Evolutionary conservation across 2,329 filamentous ascomycete species (phyloP), one percentile per base, ranked within the genome.

Genomic region (Pleoardoris graminearum): DNA sequence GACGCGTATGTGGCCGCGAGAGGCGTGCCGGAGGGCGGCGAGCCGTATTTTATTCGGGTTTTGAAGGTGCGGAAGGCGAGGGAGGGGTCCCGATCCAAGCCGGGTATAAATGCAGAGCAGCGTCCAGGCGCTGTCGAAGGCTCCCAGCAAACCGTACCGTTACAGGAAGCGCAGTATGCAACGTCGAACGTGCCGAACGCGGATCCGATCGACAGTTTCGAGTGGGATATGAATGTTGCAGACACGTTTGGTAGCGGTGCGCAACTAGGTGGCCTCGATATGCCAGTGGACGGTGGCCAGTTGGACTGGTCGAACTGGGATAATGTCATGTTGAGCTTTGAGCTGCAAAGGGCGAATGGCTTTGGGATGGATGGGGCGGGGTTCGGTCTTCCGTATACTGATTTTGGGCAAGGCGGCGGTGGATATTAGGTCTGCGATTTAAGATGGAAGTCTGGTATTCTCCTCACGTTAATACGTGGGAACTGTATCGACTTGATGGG

Each of bases 291-390:
- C 22, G 51, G 60, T 2, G 63, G 61, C 7, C 60, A 64, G 41
- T 60, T 71, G 56, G 55, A 66, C 22, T 71, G 67, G 68, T 55
- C 56, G 2, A 53, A 53, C 10, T 69, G 68, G 67, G 61, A 72
- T 38, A 56, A 61, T 19, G 43, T 71, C 19, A 32, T 70, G 14
- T 53, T 62, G 14, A 61, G 68, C 38, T 68, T 65, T 33, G 56
- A 62, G 36, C 45, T 54, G 50, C 44, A 54, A 30, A 51, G 36
- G 12, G 21, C 33, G 3, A 44, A 48, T 50, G 45, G 11, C 4
- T 36, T 46, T 16, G 37, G 29, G 3, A 30, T 25, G 6, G 53
- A 50, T 43, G 53, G 19, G 16, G 19, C 25, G 5, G 42, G 25
- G 4, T 49, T 51, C 25, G 23, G 19, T n/a, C 37, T 48, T 39